Conservation (phyloP, 2,329 filamentous ascomycete species). For the Penicillium frequentans region DNA sequence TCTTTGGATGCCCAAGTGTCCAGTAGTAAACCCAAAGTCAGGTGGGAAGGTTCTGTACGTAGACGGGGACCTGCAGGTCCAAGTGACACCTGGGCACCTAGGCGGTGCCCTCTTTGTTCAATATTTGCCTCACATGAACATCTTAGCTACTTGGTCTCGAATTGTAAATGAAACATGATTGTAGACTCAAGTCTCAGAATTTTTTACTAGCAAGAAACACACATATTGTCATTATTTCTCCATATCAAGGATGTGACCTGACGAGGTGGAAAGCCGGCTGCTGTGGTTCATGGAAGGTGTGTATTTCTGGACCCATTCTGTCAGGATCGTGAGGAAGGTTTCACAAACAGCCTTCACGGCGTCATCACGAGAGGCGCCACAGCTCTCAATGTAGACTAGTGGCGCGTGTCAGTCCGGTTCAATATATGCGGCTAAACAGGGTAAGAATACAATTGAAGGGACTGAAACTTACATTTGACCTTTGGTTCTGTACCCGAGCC, state of each 20-base stretch:
- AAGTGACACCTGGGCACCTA: not conserved
- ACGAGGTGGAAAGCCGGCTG: constrained; percentile 38
- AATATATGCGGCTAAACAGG: not conserved
- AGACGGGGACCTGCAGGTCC: not conserved
- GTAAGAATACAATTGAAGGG: not conserved
- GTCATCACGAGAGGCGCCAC: constrained; percentile 34
- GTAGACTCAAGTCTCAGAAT: not conserved
- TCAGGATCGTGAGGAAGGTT: constrained; percentile 36
- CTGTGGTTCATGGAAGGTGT: constrained; percentile 40
- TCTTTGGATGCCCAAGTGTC: not conserved
- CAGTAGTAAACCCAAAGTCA: not conserved
- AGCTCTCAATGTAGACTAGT: constrained; percentile 46
- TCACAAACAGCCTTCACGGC: constrained; percentile 39
- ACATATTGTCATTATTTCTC: constrained; percentile 9
- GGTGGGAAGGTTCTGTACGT: not conserved
- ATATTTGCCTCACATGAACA: not conserved
- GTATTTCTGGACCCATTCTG: constrained; percentile 41
- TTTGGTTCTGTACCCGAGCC: constrained; percentile 67
- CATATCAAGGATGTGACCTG: constrained; percentile 33
- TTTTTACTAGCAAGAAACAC: not conserved
- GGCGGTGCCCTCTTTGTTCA: not conserved
- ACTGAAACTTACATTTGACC: constrained; percentile 55
- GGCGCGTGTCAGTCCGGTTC: not conserved
- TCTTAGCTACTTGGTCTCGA: not conserved
- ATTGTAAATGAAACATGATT: not conserved